A percentile compares a stretch with the other conserved stretches of the same genome.
Evolutionary conservation across 1,284 basidiomycete species (phyloP).

Genomic region (Mycosarcoma mackinlayi): DNA sequence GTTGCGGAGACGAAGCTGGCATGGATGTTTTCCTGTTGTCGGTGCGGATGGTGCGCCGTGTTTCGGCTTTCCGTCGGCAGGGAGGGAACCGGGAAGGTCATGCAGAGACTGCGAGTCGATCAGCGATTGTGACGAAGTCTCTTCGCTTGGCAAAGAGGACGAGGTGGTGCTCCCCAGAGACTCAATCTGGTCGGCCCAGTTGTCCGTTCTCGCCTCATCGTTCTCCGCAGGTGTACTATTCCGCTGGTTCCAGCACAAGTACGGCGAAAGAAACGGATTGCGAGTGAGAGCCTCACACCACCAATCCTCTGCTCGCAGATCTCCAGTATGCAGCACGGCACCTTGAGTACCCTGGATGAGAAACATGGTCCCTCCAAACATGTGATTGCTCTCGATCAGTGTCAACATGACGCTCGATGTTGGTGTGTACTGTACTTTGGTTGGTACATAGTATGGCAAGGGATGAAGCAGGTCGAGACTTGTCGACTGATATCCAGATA

Average conservation of each 20-base stretch:
- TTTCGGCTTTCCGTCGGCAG: background rate
- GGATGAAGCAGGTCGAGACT: constrained; percentile 45
- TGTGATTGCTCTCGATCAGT: constrained; percentile 90
- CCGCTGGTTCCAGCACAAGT: constrained; percentile 71
- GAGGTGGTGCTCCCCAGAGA: constrained; percentile 21
- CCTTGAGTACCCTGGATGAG: constrained; percentile 80
- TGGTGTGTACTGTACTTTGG: constrained; percentile 74
- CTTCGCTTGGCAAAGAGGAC: constrained; percentile 3
- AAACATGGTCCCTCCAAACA: constrained; percentile 92
- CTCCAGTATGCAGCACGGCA: constrained; percentile 88
- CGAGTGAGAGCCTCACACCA: constrained; percentile 77
- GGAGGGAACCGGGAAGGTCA: background rate
- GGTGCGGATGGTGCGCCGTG: background rate
- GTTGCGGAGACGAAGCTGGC: constrained; percentile 73
- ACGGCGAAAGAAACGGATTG: constrained; percentile 79
- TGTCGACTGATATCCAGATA: constrained; percentile 22
- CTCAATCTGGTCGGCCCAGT: constrained; percentile 34
- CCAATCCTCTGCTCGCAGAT: constrained; percentile 85
- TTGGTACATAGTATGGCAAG: constrained; percentile 73
- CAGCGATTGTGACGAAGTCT: constrained; percentile 14
- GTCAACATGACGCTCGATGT: constrained; percentile 77
- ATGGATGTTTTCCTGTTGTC: background rate
- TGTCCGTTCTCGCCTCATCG: background rate
- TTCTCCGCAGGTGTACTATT: background rate
- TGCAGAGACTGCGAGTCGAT: constrained; percentile 2